A percentile compares a stretch with the other conserved stretches of the same genome.
phyloP scores from a whole-genome alignment of 2,329 filamentous ascomycete species.

The Penicillium freii region DNA sequence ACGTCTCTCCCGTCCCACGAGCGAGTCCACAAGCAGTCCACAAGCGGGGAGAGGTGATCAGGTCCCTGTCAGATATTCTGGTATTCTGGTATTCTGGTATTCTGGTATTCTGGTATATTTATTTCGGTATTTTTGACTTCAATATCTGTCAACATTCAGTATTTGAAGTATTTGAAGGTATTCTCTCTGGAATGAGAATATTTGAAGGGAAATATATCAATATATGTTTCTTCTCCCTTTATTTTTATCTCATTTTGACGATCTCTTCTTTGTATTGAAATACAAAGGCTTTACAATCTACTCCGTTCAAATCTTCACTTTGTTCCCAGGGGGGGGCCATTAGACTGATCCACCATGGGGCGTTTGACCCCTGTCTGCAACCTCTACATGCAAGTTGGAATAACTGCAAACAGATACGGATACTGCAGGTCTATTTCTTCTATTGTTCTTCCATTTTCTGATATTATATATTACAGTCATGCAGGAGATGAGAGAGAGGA shows the following conservation, averaged over 20 bases:
- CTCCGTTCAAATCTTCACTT: conserved; percentile 1
- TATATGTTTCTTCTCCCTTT: not conserved
- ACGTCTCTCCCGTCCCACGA: conserved; percentile 5
- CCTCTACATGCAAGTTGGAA: not conserved
- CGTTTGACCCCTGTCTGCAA: not conserved
- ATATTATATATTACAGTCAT: not conserved
- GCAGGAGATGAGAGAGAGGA: not conserved
- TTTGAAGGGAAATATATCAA: not conserved
- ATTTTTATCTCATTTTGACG: not conserved
- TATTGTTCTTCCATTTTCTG: not conserved
- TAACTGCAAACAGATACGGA: not conserved
- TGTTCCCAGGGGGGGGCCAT: not conserved
- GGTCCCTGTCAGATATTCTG: not conserved
- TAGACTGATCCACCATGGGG: conserved; percentile 1
- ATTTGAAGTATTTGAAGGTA: not conserved
- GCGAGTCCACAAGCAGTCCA: conserved; percentile 8
- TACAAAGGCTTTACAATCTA: not conserved
- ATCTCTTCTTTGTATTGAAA: not conserved
- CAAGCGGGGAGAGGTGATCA: conserved; percentile 6
- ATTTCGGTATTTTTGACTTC: not conserved
- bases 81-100: not conserved
- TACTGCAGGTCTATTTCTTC: not conserved
- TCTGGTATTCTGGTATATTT: not conserved
- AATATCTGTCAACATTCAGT: not conserved
- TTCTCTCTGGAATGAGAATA: not conserved